Evolutionary conservation across 1,284 basidiomycete genomes (phyloP), one percentile per base, ranked within the genome.

Genomic region (Abortiporus biennis): DNA sequence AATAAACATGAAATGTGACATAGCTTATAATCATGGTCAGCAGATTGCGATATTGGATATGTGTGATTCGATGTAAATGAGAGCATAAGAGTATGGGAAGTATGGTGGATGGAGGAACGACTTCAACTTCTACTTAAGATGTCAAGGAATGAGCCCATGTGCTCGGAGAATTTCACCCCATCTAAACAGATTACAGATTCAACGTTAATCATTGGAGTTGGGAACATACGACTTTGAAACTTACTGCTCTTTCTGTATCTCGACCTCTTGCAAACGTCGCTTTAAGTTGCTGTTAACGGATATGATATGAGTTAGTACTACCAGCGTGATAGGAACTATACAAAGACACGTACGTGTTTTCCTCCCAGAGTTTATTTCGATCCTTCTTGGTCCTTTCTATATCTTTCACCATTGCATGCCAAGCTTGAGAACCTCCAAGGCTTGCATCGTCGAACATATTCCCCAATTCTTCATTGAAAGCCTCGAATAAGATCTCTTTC

Each of bases 391-490:
- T 78, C 47, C 72, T 61, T 49, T 76, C 74, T 30, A 93, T 65
- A 56, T 93, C 87, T 36, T 66, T 65, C 15, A 78, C 73, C 73
- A 93, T 74, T 0, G 83, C 82, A 11, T 66, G 60, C 76, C 85
- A 89, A 1, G 88, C 87, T 52, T 90, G 85, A 33, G 83, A 78
- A 12, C 80, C 78, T 12, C 88, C 86, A 40, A 92, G 71, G 45
- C 81, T 40, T 15, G 76, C 76, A 45, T 91, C 87, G 41, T 83
- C 80, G 64, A 81, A 93, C 86, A 94, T 90, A 25, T 76, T 78
- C 51, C 92, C 89, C 27, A 95, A 71, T 58, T 94, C 92, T 52
- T 91, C 88, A 57, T 94, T 94, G 68, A 95, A 93, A 3, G 88
- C 84, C 68, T 92, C 85, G 55, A 92, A 94, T 71, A 93, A 82